A percentile compares a stretch with the other conserved stretches of the same genome.
These are phyloP conservation scores for Metschnikowia sp. DNA, from an alignment of 805 yeast species.

Conservation along the genomic window DNA sequence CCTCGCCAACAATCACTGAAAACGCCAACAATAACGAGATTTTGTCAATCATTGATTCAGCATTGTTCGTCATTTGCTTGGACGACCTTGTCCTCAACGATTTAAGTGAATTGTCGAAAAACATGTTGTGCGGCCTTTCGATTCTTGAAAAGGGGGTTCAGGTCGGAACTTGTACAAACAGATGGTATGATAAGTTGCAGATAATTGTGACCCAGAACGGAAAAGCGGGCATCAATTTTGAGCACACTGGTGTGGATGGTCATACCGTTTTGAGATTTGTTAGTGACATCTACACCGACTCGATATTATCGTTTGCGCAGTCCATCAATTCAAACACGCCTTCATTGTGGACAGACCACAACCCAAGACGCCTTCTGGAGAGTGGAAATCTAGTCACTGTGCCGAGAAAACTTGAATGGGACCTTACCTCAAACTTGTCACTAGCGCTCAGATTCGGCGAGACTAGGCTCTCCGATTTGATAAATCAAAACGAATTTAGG, in stretches of 20 bases:
- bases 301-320: slow-evolving; percentile 81
- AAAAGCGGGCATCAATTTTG: slow-evolving; percentile 90
- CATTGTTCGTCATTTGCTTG: slow-evolving; percentile 77
- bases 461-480: slow-evolving; percentile 81
- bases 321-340: slow-evolving; percentile 76
- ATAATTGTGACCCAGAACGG: slow-evolving; percentile 84
- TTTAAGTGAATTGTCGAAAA: slow-evolving; percentile 66
- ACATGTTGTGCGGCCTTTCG: slow-evolving; percentile 85
- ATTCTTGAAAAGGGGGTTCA: slow-evolving; percentile 80
- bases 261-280: slow-evolving; percentile 88
- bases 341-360: slow-evolving; percentile 53
- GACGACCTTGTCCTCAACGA: slow-evolving; percentile 71
- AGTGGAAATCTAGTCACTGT: slow-evolving; percentile 46
- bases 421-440: slow-evolving; percentile 68
- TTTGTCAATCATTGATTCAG: slow-evolving; percentile 70
- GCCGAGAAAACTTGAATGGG: slow-evolving; percentile 89
- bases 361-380: slow-evolving; percentile 26
- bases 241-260: slow-evolving; percentile 94
- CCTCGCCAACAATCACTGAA: slow-evolving; percentile 36
- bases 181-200: slow-evolving; percentile 94
- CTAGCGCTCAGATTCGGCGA: slow-evolving; percentile 86
- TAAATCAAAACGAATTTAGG: slow-evolving; percentile 84
- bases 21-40: slow-evolving; percentile 64
- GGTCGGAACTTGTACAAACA: slow-evolving; percentile 88
- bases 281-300: slow-evolving; percentile 87